Percentiles rank a stretch among this genome's conserved stretches.
These are phyloP conservation scores for Podaxis sp. DNA, from an alignment of 768 basidiomycete genomes.

Conservation along the genomic window DNA sequence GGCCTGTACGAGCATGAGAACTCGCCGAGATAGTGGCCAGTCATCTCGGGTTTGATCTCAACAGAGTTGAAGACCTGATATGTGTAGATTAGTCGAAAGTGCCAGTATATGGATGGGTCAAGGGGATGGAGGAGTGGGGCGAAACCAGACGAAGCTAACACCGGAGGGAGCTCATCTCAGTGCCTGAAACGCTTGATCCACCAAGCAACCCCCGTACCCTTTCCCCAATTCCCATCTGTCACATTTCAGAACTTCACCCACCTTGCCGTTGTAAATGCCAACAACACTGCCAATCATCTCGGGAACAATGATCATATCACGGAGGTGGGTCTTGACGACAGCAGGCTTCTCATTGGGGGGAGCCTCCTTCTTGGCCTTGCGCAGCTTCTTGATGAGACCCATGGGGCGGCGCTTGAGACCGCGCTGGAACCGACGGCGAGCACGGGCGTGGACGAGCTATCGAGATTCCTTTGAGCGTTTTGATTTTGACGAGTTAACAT, in stretches of 20 bases:
- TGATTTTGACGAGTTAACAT: background rate
- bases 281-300: constrained; percentile 99
- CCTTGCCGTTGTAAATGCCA: constrained; percentile 98
- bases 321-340: constrained; percentile 98
- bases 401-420: constrained; percentile 98
- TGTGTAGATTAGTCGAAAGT: background rate
- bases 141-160: background rate
- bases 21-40: constrained; percentile 98
- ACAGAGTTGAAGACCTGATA: constrained; percentile 88
- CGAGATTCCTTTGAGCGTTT: constrained; percentile 1
- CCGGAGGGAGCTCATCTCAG: background rate
- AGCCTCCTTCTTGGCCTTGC: constrained; percentile 99
- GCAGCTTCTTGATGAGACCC: constrained; percentile 99
- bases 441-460: constrained; percentile 97
- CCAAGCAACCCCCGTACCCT: background rate
- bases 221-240: background rate
- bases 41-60: constrained; percentile 99
- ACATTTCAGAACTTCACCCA: constrained; percentile 29
- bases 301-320: constrained; percentile 99
- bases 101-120: background rate
- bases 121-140: background rate
- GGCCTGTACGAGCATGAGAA: constrained; percentile 97
- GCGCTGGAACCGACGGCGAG: constrained; percentile 97
- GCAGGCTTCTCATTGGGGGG: constrained; percentile 98
- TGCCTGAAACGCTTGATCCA: constrained; percentile 8